Conservation (phyloP, 2,329 filamentous ascomycete species). For the Helotiales sp. region DNA sequence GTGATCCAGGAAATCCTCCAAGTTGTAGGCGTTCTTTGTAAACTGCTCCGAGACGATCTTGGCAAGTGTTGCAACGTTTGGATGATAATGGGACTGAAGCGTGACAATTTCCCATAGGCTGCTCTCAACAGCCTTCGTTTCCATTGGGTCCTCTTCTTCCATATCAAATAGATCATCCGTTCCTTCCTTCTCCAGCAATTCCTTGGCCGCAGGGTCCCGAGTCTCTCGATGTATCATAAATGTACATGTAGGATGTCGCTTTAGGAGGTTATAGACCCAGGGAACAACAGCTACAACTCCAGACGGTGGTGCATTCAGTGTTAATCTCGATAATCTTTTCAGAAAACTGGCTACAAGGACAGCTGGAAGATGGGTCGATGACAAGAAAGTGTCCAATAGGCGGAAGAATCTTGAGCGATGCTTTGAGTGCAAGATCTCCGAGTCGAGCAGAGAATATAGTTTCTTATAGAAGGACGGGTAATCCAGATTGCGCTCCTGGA, state of each 20-base stretch:
- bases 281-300: slow-evolving; percentile 88
- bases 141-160: slow-evolving; percentile 77
- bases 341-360: slow-evolving; percentile 92
- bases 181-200: slow-evolving; percentile 59
- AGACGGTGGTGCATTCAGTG: slow-evolving; percentile 84
- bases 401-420: slow-evolving; percentile 93
- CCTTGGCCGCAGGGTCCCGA: slow-evolving; percentile 56
- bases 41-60: slow-evolving; percentile 97
- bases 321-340: slow-evolving; percentile 83
- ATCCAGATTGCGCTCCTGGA: slow-evolving; percentile 90
- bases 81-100: slow-evolving; percentile 90
- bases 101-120: slow-evolving; percentile 94
- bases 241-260: slow-evolving; percentile 83
- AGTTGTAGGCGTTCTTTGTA: slow-evolving; percentile 89
- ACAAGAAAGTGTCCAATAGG: slow-evolving; percentile 84
- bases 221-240: slow-evolving; percentile 91
- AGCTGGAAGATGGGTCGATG: slow-evolving; percentile 88
- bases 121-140: slow-evolving; percentile 85
- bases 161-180: slow-evolving; percentile 74
- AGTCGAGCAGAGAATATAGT: slow-evolving; percentile 88
- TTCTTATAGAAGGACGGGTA: slow-evolving; percentile 94
- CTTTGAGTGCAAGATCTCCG: slow-evolving; percentile 86
- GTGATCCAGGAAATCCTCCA: slow-evolving; percentile 98
- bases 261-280: slow-evolving; percentile 94
- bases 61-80: slow-evolving; percentile 90